phyloP scores from a whole-genome alignment of 1,284 basidiomycete species.

The Tetrapyrgos nigripes region DNA sequence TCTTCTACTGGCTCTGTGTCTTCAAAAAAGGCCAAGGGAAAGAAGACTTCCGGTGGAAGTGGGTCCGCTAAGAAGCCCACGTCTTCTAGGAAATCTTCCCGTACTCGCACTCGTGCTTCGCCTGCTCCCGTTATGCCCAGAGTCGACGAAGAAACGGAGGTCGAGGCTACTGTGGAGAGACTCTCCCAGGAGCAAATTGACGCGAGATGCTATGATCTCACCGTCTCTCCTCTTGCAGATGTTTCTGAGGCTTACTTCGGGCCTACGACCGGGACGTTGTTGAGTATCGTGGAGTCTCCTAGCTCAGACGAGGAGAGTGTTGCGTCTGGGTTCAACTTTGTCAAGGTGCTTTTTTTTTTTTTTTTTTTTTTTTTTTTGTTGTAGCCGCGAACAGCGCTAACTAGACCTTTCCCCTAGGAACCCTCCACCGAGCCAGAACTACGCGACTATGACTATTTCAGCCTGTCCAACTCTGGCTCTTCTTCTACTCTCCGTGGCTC shows the following conservation, averaged over 20 bases:
- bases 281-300: slow-evolving; percentile 27
- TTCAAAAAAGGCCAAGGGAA: slow-evolving; percentile 25
- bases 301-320: background rate
- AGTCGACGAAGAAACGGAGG: slow-evolving; percentile 50
- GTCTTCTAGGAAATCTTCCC: slow-evolving; percentile 42
- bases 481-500: slow-evolving; percentile 29
- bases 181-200: slow-evolving; percentile 47
- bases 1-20: too few species aligned
- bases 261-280: slow-evolving; percentile 30
- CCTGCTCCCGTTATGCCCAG: slow-evolving; percentile 52
- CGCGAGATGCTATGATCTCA: slow-evolving; percentile 66
- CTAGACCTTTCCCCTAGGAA: slow-evolving; percentile 41
- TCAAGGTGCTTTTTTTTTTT: slow-evolving; percentile 45
- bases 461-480: slow-evolving; percentile 33
- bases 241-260: slow-evolving; percentile 60
- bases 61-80: slow-evolving; percentile 37
- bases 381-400: slow-evolving; percentile 21
- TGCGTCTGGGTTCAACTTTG: slow-evolving; percentile 35
- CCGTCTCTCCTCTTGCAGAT: slow-evolving; percentile 68
- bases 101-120: slow-evolving; percentile 45
- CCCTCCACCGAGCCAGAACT: slow-evolving; percentile 57
- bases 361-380: slow-evolving; percentile 12
- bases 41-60: too few species aligned
- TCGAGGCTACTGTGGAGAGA: slow-evolving; percentile 27
- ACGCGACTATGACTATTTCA: slow-evolving; percentile 57